Conservation (phyloP, 1,284 basidiomycete genomes). For the Sporisorium exsertum region DNA sequence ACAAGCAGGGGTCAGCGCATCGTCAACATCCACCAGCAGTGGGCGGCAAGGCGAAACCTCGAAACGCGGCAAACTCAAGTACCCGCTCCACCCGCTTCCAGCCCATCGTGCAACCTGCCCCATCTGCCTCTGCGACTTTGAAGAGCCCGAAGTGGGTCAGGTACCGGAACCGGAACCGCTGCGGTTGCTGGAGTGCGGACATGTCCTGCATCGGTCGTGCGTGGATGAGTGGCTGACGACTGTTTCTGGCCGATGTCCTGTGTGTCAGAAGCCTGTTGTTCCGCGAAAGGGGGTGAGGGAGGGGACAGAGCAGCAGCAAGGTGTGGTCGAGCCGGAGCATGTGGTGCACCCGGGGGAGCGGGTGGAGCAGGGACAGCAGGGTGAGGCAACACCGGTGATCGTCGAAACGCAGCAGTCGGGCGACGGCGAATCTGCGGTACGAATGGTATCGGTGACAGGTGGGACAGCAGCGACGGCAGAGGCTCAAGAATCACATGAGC, state of each 20-base stretch:
- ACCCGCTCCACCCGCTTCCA: constrained; percentile 57
- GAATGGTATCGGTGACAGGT: background rate
- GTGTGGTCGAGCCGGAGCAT: background rate
- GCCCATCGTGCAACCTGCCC: constrained; percentile 61
- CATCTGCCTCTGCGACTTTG: constrained; percentile 64
- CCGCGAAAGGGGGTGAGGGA: constrained; percentile 4
- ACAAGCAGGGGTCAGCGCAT: background rate
- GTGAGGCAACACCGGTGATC: background rate
- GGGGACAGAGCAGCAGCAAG: background rate
- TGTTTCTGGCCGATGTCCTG: constrained; percentile 60
- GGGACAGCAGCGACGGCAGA: background rate
- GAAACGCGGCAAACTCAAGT: constrained; percentile 25
- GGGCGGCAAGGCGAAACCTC: background rate
- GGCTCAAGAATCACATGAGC: constrained; percentile 18
- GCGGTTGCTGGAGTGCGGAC: constrained; percentile 54
- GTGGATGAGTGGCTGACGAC: constrained; percentile 62
- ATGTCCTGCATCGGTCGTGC: constrained; percentile 57
- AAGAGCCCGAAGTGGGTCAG: constrained; percentile 27
- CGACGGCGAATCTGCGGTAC: background rate
- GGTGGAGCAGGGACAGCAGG: background rate
- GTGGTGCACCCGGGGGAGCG: background rate
- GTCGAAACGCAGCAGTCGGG: background rate
- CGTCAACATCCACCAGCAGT: no score
- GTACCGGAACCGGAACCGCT: constrained; percentile 54
- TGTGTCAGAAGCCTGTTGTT: constrained; percentile 56